Base-by-base conservation (phyloP, 225 moss, liverwort and hornwort species). In the Lunularia cruciata region DNA sequence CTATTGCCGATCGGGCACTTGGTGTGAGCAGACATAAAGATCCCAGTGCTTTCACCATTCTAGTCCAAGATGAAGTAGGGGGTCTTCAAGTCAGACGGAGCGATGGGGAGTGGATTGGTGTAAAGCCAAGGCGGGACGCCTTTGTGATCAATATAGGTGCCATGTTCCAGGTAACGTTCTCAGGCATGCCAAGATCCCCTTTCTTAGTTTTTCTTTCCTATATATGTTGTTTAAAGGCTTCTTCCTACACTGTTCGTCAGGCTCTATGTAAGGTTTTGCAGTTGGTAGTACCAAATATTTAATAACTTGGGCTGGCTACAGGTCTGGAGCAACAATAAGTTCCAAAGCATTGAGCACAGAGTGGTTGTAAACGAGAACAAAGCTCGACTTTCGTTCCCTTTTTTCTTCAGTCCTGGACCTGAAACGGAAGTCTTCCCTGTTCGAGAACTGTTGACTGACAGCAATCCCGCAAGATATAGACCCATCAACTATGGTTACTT, bases 1-100 rank as follows among this genome's bases (percentile, higher is more conserved):
- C 94, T 11, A 67, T 83, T 54, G 85, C 94, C 0, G 82, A 89
- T 4, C 76, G 84, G 16, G 87, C 86, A 16, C 79, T 95, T 23
- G 89, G 94, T 16, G 94, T 95, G 68, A 95, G 88, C 34, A 83
- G 91, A 43, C 90, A 92, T 74, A 92, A 83, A 77, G 90, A 92
- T 56, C 73, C 86, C 2, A 77, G 81, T 18, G 81, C 86, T 27
- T 83, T 92, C 66, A 90, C 90, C 19, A 83, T 92, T 58, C 75
- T 92, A 27, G 86, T 90, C 54, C 92, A 92, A 69, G 90, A 92
- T 60, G 86, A 92, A 55, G 84, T 83, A 0, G 90, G 92, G 5
- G 92, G 92, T 16, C 60, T 88, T 36, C 86, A 92, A 66, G 88
- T 92, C 53, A 85, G 83, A 57, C 79, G 88, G 3, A 88, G 81